Base-by-base conservation (phyloP, 2,329 filamentous ascomycete species). In the Fusarium neocosmosporiellum region DNA sequence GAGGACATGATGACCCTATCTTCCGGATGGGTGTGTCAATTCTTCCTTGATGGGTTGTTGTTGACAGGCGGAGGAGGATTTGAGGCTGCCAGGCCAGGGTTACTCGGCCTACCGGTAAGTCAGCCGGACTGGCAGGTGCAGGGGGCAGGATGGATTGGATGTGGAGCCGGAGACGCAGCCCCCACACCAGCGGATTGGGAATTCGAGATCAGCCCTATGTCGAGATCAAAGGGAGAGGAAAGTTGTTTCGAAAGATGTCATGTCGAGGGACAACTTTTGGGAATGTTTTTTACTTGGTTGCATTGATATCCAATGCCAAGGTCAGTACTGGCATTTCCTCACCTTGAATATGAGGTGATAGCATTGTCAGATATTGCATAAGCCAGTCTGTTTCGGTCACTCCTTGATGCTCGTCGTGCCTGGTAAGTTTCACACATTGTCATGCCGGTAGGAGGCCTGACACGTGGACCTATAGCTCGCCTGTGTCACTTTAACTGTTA, bases 1-100 rank as follows among this genome's bases (percentile, higher is more conserved):
- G 85, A 84, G 54, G 85, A 84, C 84, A 86, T 86, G 64, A 50
- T 75, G 63, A 41, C 18, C 36, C 58, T 29, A 31, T 53, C 39
- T 10, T 36, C 18, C 33, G n/a, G 31, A 20, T 62, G 22, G 14
- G 16, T 64, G 34, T 46, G 61, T 53, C 29, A 37, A 37, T 37
- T 37, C 33, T 57, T 39, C 14, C 31, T 55, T 34, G 50, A 34
- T 55, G 46, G 54, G 59, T 65, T 72, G 67, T 69, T 73, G 66
- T 74, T 73, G 70, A 57, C 67, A 70, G 58, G 72, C 59, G 54
- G 59, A 59, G 46, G 59, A 54, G 39, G 59, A 60, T 70, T 66
- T 36, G 58, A 24, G 43, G 46, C 54, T 37, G 34, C 60, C 60
- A 67, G 41, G 46, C 24, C 46, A 50, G 67, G 66, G 70, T 73